A percentile compares a stretch with the other conserved stretches of the same genome.
Evolutionary conservation across 352 stramenopile species (phyloP).

Genomic region (Phytophthora kernoviae): DNA sequence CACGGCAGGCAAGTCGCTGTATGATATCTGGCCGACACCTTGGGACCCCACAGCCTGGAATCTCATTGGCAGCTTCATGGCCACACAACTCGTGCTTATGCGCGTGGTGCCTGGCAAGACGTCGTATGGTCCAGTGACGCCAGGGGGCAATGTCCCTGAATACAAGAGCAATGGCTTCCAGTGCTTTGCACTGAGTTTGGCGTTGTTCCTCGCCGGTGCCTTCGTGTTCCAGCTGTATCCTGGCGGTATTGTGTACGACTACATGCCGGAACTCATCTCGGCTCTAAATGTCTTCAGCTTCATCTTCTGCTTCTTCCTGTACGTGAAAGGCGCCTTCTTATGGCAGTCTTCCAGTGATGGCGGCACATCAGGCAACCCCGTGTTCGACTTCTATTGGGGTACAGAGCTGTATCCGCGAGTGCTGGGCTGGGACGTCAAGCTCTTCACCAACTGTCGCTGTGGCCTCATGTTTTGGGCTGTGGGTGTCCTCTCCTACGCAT

Average conservation of each 20-base stretch:
- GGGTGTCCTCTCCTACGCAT: slow-evolving; percentile 90
- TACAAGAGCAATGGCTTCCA: slow-evolving; percentile 95
- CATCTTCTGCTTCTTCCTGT: slow-evolving; percentile 91
- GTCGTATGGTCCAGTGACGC: slow-evolving; percentile 86
- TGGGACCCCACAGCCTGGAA: slow-evolving; percentile 90
- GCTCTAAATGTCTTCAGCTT: slow-evolving; percentile 96
- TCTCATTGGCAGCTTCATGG: slow-evolving; percentile 89
- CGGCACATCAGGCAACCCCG: slow-evolving; percentile 90
- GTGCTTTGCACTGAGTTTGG: slow-evolving; percentile 89
- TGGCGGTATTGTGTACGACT: slow-evolving; percentile 86
- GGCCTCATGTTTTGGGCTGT: slow-evolving; percentile 98
- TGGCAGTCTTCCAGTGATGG: slow-evolving; percentile 91
- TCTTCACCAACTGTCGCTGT: slow-evolving; percentile 97
- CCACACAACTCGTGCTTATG: slow-evolving; percentile 91
- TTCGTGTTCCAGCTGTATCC: slow-evolving; percentile 64
- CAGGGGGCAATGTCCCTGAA: slow-evolving; percentile 87
- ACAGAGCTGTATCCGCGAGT: slow-evolving; percentile 96
- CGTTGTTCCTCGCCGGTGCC: slow-evolving; percentile 66
- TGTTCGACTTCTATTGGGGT: slow-evolving; percentile 98
- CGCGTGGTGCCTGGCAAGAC: slow-evolving; percentile 86
- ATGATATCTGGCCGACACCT: slow-evolving; percentile 80
- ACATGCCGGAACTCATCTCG: slow-evolving; percentile 87
- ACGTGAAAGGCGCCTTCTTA: slow-evolving; percentile 91
- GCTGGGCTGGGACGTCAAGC: slow-evolving; percentile 95
- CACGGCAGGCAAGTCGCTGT: slow-evolving; percentile 50